These are phyloP conservation scores for Paragyromitra xinjiangensis DNA, from an alignment of 495 filamentous ascomycete species.

Conservation along the genomic window DNA sequence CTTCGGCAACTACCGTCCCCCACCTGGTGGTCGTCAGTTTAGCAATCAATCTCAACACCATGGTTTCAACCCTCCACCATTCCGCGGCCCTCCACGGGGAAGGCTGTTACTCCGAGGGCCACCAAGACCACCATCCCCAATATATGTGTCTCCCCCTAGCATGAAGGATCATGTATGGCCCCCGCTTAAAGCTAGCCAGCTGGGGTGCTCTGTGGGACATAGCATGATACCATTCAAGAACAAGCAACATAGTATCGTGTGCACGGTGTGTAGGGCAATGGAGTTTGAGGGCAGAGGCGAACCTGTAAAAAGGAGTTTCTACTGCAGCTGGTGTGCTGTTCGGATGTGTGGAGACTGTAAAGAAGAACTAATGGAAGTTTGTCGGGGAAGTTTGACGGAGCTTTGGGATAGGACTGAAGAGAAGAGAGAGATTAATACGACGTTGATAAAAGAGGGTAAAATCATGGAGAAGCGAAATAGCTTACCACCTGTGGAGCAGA, in stretches of 20 bases:
- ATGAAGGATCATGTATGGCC: conserved; percentile 31
- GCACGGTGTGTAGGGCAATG: conserved; percentile 28
- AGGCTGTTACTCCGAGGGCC: conserved; percentile 9
- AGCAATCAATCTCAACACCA: conserved; percentile 13
- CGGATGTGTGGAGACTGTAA: conserved; percentile 40
- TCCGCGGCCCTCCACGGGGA: conserved; percentile 23
- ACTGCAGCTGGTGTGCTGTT: conserved; percentile 44
- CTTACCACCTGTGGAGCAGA: not conserved
- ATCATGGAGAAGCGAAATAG: conserved; percentile 12
- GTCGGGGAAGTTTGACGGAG: conserved; percentile 23
- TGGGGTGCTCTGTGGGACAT: conserved; percentile 37
- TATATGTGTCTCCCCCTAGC: conserved; percentile 24
- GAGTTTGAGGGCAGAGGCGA: conserved; percentile 41
- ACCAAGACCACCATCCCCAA: conserved; percentile 36
- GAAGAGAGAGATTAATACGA: conserved; percentile 48
- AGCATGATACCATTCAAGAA: conserved; percentile 34
- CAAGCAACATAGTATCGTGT: conserved; percentile 45
- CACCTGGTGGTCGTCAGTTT: not conserved
- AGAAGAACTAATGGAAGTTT: conserved; percentile 9
- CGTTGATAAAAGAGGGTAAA: conserved; percentile 29
- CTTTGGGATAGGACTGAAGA: conserved; percentile 41
- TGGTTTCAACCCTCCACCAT: conserved; percentile 4
- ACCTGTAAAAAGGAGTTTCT: conserved; percentile 38
- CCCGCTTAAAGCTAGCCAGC: conserved; percentile 17
- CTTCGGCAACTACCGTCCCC: conserved; percentile 9